Conservation (phyloP, 2,329 filamentous ascomycete species). For the Clarireedia hainanense region DNA sequence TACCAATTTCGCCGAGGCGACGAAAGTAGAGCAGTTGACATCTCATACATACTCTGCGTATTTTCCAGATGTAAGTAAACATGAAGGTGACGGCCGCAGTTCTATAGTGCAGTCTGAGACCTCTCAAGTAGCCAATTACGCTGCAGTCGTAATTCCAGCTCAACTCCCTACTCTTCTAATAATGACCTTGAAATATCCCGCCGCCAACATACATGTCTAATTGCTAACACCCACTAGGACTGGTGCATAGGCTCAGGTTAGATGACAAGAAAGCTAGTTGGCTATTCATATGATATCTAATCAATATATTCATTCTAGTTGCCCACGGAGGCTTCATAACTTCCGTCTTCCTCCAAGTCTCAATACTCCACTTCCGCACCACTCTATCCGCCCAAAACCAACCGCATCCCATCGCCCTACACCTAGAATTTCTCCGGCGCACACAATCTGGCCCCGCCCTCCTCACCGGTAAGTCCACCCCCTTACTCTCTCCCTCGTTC, state of each 20-base stretch:
- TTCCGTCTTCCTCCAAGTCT: slow-evolving; percentile 51
- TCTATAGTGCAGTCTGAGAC: too few species aligned
- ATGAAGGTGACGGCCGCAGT: neutral
- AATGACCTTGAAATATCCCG: neutral
- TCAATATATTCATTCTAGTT: slow-evolving; percentile 38
- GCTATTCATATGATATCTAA: neutral
- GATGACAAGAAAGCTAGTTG: neutral
- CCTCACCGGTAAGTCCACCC: slow-evolving; percentile 32
- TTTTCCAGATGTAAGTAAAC: slow-evolving; percentile 34
- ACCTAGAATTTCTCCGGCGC: slow-evolving; percentile 58
- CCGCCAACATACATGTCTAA: neutral
- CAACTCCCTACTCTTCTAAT: neutral
- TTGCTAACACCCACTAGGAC: slow-evolving; percentile 27
- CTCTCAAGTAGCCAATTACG: too few species aligned
- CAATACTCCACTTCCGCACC: slow-evolving; percentile 48
- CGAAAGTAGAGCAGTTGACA: slow-evolving; percentile 38
- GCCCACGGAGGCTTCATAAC: slow-evolving; percentile 66
- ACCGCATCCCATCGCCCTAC: slow-evolving; percentile 55
- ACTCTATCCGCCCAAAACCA: slow-evolving; percentile 50
- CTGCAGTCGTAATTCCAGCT: too few species aligned
- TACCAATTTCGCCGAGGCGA: slow-evolving; percentile 32
- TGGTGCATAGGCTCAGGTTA: slow-evolving; percentile 61
- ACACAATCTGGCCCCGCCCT: slow-evolving; percentile 49
- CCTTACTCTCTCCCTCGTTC: neutral
- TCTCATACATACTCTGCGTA: slow-evolving; percentile 50